These are phyloP conservation scores for Ilyonectria robusta DNA, from an alignment of 2,329 filamentous ascomycete genomes.

Conservation along the genomic window DNA sequence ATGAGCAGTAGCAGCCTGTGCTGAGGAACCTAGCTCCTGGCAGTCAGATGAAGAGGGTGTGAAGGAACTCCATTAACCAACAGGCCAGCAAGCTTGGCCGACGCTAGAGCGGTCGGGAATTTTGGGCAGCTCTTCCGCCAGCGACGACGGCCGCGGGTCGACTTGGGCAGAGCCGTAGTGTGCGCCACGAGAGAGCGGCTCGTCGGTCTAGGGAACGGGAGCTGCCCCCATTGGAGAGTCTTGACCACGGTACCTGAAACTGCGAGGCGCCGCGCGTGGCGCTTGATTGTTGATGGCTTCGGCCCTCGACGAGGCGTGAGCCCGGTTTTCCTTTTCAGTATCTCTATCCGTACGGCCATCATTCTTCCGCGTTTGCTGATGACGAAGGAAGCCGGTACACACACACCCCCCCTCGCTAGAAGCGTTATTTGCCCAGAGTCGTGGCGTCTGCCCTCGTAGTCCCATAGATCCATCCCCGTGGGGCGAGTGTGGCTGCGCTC, in stretches of 20 bases:
- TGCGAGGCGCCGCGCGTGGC: slow-evolving; percentile 40
- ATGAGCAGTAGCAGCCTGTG: slow-evolving; percentile 7
- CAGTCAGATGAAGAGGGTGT: background rate
- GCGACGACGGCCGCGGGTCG: slow-evolving; percentile 23
- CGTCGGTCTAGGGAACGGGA: slow-evolving; percentile 40
- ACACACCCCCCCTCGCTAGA: background rate
- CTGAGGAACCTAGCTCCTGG: slow-evolving; percentile 17
- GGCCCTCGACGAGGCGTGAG: slow-evolving; percentile 9
- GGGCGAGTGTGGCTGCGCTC: background rate
- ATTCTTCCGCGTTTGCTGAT: background rate
- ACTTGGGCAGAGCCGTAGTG: slow-evolving; percentile 33
- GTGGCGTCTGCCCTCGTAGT: background rate
- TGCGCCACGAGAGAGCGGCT: slow-evolving; percentile 37
- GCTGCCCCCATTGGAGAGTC: slow-evolving; percentile 39
- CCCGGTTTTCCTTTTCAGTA: slow-evolving; percentile 18
- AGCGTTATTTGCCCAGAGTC: background rate
- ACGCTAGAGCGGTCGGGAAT: slow-evolving; percentile 27
- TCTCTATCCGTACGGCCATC: slow-evolving; percentile 5
- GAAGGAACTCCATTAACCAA: slow-evolving; percentile 6
- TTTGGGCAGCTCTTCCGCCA: slow-evolving; percentile 30
- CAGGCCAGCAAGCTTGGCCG: slow-evolving; percentile 5
- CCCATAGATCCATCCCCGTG: background rate
- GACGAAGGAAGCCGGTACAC: background rate
- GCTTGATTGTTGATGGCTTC: slow-evolving; percentile 39
- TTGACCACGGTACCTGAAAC: slow-evolving; percentile 45